Conservation (phyloP, 1,139 yeast genomes). For the Spathaspora sp. region DNA sequence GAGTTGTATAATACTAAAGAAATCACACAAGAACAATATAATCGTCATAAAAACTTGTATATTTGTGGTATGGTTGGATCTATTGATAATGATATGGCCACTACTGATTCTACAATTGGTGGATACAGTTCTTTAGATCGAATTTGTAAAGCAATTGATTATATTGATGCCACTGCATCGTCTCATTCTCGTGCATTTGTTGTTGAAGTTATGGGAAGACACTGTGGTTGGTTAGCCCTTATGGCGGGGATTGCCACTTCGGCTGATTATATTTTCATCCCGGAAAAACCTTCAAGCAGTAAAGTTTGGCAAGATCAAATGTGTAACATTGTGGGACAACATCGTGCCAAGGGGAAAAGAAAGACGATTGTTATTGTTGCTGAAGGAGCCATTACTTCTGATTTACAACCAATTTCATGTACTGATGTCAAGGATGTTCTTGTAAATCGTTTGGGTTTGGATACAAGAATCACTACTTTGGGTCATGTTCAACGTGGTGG, state of each 20-base stretch:
- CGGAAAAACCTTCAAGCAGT: conserved; percentile 69
- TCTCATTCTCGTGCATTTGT: conserved; percentile 84
- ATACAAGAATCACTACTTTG: conserved; percentile 74
- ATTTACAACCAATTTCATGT: conserved; percentile 63
- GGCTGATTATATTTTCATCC: conserved; percentile 78
- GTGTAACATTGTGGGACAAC: conserved; percentile 63
- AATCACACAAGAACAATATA: conserved; percentile 52
- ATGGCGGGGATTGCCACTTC: conserved; percentile 84
- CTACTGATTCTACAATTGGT: conserved; percentile 81
- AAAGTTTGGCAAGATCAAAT: conserved; percentile 67
- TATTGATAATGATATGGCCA: conserved; percentile 81
- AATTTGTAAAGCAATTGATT: conserved; percentile 75
- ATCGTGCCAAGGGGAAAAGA: conserved; percentile 70
- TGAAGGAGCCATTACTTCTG: conserved; percentile 75
- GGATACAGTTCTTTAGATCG: conserved; percentile 77
- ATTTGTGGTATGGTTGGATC: conserved; percentile 82
- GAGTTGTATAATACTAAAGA: conserved; percentile 54
- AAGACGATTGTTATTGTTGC: conserved; percentile 81
- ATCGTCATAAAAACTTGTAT: conserved; percentile 56
- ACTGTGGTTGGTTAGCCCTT: conserved; percentile 84
- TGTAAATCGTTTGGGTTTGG: conserved; percentile 65
- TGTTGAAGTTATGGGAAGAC: conserved; percentile 88
- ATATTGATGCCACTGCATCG: conserved; percentile 81
- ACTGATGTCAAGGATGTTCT: conserved; percentile 68
- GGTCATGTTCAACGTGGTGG: conserved; percentile 91